Conservation (phyloP, 192 early-diverging fungal species). For the Linnemannia exigua region DNA sequence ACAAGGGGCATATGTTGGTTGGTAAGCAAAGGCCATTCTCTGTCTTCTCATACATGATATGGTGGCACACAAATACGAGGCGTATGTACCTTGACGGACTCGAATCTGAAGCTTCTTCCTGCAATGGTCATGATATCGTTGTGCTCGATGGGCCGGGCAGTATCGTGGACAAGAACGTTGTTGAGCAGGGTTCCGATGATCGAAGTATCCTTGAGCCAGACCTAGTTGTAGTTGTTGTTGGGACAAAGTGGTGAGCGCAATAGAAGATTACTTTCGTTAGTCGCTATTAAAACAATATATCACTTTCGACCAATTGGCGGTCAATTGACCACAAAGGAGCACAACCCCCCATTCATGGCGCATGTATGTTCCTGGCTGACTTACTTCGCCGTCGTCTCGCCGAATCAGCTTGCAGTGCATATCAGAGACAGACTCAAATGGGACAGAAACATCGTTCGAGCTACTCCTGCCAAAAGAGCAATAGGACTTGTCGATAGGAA, state of each 20-base stretch:
- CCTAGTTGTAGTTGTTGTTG: slow-evolving; percentile 17
- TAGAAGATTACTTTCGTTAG: neutral
- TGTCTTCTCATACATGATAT: neutral
- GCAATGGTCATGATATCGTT: slow-evolving; percentile 44
- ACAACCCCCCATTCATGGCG: neutral
- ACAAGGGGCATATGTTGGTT: too few species aligned
- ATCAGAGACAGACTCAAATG: slow-evolving; percentile 43
- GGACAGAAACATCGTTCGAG: slow-evolving; percentile 39
- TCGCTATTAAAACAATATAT: neutral
- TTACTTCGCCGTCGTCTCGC: slow-evolving; percentile 48
- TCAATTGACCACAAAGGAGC: neutral
- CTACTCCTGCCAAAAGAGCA: slow-evolving; percentile 40
- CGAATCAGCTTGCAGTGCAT: slow-evolving; percentile 46
- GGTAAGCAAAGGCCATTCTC: neutral
- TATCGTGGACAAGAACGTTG: slow-evolving; percentile 41
- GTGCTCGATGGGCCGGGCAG: slow-evolving; percentile 35
- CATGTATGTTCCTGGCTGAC: neutral
- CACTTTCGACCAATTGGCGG: neutral
- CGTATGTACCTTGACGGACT: slow-evolving; percentile 24
- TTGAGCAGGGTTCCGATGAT: slow-evolving; percentile 42
- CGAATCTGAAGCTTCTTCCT: slow-evolving; percentile 48
- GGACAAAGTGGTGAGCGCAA: neutral
- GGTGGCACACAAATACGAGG: neutral
- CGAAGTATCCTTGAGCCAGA: slow-evolving; percentile 48
- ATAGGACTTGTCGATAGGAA: slow-evolving; percentile 51